Conservation (phyloP, 2,329 filamentous ascomycete genomes). For the Phyllosticta capitalensis region DNA sequence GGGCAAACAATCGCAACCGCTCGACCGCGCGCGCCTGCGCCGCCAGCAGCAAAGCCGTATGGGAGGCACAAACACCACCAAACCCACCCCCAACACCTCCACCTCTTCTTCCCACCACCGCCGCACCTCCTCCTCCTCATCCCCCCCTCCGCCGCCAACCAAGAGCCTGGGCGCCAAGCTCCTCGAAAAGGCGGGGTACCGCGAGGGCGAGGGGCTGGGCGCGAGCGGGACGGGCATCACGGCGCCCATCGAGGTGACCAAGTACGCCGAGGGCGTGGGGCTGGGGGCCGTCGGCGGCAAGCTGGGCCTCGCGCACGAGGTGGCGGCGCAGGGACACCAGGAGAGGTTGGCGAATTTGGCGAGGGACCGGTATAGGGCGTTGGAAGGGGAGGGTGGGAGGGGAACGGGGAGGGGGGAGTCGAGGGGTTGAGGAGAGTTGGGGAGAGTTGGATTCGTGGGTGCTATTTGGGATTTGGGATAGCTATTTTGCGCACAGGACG, state of each 20-base stretch:
- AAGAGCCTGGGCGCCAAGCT: slow-evolving; percentile 62
- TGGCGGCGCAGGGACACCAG: slow-evolving; percentile 55
- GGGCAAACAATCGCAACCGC: background rate
- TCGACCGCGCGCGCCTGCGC: slow-evolving; percentile 8
- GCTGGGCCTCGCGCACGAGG: slow-evolving; percentile 55
- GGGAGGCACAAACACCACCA: slow-evolving; percentile 1
- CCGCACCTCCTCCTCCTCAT: slow-evolving; percentile 21
- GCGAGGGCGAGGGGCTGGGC: slow-evolving; percentile 54
- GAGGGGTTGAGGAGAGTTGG: background rate
- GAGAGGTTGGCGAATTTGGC: slow-evolving; percentile 57
- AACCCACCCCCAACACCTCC: background rate
- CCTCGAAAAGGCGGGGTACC: slow-evolving; percentile 67
- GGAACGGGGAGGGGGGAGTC: too few species aligned
- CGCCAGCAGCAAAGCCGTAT: slow-evolving; percentile 5
- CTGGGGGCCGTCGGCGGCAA: slow-evolving; percentile 61
- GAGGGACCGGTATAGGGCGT: slow-evolving; percentile 40
- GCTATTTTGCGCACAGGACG: too few species aligned
- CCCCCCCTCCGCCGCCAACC: slow-evolving; percentile 36
- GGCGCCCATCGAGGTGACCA: slow-evolving; percentile 53
- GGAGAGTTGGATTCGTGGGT: too few species aligned
- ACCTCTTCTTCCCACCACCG: background rate
- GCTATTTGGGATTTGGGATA: too few species aligned
- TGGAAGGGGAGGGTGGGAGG: background rate
- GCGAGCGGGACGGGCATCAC: slow-evolving; percentile 53
- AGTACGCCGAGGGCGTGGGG: slow-evolving; percentile 60